Conservation (phyloP, 139 green algal genomes). For the Chlorokybus atmophyticus region DNA sequence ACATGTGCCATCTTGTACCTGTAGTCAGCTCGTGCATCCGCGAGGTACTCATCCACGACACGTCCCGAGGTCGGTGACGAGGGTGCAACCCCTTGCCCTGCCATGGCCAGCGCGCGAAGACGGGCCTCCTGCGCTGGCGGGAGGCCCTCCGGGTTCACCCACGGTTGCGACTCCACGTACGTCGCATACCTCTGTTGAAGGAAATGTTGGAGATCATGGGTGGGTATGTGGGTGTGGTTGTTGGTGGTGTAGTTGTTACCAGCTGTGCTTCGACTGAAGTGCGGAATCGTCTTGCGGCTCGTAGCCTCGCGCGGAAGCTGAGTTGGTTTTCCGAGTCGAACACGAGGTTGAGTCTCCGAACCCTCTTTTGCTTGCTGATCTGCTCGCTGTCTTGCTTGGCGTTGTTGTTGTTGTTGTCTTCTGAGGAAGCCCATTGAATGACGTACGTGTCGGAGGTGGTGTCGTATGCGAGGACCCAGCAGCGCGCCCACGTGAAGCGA, state of each 20-base stretch:
- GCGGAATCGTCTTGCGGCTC: conserved; percentile 8
- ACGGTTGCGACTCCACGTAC: not conserved
- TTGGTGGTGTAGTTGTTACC: not conserved
- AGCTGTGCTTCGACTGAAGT: conserved; percentile 8
- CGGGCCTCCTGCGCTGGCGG: not conserved
- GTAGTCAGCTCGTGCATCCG: too few species aligned
- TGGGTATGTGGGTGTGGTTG: not conserved
- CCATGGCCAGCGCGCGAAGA: too few species aligned
- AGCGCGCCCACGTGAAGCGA: conserved; percentile 41
- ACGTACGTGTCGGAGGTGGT: conserved; percentile 34
- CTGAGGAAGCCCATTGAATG: conserved; percentile 43
- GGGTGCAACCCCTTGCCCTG: too few species aligned
- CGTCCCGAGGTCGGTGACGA: too few species aligned
- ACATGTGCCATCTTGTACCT: too few species aligned
- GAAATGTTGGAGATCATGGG: not conserved
- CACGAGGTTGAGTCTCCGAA: conserved; percentile 43
- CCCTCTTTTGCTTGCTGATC: not conserved
- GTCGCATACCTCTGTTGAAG: not conserved
- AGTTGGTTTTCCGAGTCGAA: conserved; percentile 40
- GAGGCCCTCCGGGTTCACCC: too few species aligned
- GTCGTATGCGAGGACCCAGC: conserved; percentile 20
- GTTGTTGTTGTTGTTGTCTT: conserved; percentile 40
- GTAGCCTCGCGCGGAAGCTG: conserved; percentile 37
- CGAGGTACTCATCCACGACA: too few species aligned
- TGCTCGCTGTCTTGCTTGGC: conserved; percentile 36